Base-by-base conservation (phyloP, 768 basidiomycete genomes). In the Suillus sp. region DNA sequence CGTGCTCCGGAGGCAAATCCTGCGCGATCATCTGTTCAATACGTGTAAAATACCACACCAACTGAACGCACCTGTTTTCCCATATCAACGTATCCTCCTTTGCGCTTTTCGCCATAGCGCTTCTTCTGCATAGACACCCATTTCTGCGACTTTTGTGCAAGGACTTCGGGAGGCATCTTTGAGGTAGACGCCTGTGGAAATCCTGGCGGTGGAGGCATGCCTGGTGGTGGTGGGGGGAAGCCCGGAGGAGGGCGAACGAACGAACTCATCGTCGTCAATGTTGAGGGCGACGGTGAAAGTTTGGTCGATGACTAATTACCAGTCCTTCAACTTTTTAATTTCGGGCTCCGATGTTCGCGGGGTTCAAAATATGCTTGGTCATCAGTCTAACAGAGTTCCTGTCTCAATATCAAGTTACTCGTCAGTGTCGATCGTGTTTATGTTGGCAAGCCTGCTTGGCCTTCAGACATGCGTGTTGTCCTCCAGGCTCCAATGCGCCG, bases 1-100 rank as follows among this genome's bases (percentile, higher is more conserved):
- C 91, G 73, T 98, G 96, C 77, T 99, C 97, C 35, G 96, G 93
- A 62, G 97, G 97, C 64, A 97, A 79, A 76, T 97, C 95, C 92
- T 96, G 60, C 9, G 40, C 30, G 61, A 65, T 59, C 56, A 61
- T 65, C 8, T 59, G 35, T 32, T 61, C 55, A 32, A 65, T 30
- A 8, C 69, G 38, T 20, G 37, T 40, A 65, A 25, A 51, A 32
- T 14, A 9, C 25, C 14, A 32, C 27, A 53, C 48, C 34, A 34
- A 25, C 10, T n/a, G 18, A 4, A 73, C 86, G 70, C 71, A 95
- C 91, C 86, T 92, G 91, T 78, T 97, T 95, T 64, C 94, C 93
- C 86, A 93, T 91, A 72, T 95, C 94, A 65, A 95, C 88, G 71
- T 86, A 94, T 37, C 91, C 93, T 37, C 92, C 92, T 76, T 88